Percentiles rank a stretch among this genome's conserved stretches.
Conservation (phyloP, 2,329 filamentous ascomycete species). For the Cytospora paraplurivora region DNA sequence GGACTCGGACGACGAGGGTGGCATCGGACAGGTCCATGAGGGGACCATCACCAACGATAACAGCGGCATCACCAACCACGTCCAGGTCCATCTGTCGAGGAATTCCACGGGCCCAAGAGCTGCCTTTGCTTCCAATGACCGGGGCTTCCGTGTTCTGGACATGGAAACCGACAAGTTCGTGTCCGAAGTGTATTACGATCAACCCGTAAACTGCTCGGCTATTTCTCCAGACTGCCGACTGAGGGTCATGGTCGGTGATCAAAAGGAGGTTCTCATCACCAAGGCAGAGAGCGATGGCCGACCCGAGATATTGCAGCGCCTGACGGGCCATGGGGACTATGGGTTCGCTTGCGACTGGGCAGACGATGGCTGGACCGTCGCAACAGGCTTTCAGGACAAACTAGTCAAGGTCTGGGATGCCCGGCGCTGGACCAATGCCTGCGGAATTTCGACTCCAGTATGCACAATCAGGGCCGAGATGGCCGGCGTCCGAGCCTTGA, state of each 20-base stretch:
- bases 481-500: constrained; percentile 68
- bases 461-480: constrained; percentile 64
- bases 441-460: constrained; percentile 51
- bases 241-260: constrained; percentile 73
- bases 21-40: constrained; percentile 39
- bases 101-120: constrained; percentile 55
- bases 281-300: constrained; percentile 64
- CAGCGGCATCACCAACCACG: constrained; percentile 66
- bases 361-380: constrained; percentile 73
- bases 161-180: constrained; percentile 61
- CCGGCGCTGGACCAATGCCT: constrained; percentile 63
- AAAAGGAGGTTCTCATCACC: constrained; percentile 64
- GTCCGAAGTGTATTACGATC: constrained; percentile 54
- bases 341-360: constrained; percentile 82
- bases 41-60: constrained; percentile 51
- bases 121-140: constrained; percentile 66
- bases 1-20: constrained; percentile 42
- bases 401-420: constrained; percentile 76
- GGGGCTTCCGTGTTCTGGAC: constrained; percentile 60
- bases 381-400: constrained; percentile 77
- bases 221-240: constrained; percentile 72
- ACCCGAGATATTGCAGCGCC: constrained; percentile 52
- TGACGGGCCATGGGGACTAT: constrained; percentile 68
- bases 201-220: constrained; percentile 72
- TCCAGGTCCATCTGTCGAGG: constrained; percentile 59